phyloP scores from a whole-genome alignment of 371 early-diverging fungal species.

The Batrachochytrium dendrobatidis region DNA sequence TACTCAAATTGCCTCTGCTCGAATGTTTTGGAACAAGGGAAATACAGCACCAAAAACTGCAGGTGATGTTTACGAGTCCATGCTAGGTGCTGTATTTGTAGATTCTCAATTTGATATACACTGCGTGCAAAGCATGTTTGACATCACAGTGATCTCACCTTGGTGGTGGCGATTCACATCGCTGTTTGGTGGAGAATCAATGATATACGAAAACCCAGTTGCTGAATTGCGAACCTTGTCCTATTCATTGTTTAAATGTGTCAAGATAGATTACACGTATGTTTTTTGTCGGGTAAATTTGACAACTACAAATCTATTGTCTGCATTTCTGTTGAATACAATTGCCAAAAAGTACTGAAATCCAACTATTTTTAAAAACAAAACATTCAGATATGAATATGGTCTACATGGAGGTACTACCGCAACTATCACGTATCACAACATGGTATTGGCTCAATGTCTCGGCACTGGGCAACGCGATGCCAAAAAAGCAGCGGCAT shows the following conservation, averaged over 20 bases:
- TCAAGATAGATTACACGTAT: neutral
- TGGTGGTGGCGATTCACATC: slow-evolving; percentile 17
- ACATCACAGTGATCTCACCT: slow-evolving; percentile 20
- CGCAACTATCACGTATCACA: too few species aligned
- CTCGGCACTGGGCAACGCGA: neutral
- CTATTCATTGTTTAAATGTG: neutral
- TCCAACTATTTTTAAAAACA: too few species aligned
- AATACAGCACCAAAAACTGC: slow-evolving; percentile 71
- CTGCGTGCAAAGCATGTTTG: slow-evolving; percentile 17
- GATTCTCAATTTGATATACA: slow-evolving; percentile 45
- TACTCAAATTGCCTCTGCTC: too few species aligned
- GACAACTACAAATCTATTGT: too few species aligned
- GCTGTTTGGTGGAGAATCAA: neutral
- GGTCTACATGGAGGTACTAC: too few species aligned
- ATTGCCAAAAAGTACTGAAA: too few species aligned
- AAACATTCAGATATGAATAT: too few species aligned
- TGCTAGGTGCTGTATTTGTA: slow-evolving; percentile 82
- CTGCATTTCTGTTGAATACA: too few species aligned
- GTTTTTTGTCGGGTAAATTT: too few species aligned
- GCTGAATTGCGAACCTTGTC: neutral
- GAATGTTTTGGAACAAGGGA: slow-evolving; percentile 27
- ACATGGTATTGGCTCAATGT: neutral
- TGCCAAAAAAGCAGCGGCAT: neutral
- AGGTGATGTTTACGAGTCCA: slow-evolving; percentile 82
- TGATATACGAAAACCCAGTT: neutral